Conservation (phyloP, 225 moss, liverwort and hornwort genomes). For the Pseudoscleropodium purum region DNA sequence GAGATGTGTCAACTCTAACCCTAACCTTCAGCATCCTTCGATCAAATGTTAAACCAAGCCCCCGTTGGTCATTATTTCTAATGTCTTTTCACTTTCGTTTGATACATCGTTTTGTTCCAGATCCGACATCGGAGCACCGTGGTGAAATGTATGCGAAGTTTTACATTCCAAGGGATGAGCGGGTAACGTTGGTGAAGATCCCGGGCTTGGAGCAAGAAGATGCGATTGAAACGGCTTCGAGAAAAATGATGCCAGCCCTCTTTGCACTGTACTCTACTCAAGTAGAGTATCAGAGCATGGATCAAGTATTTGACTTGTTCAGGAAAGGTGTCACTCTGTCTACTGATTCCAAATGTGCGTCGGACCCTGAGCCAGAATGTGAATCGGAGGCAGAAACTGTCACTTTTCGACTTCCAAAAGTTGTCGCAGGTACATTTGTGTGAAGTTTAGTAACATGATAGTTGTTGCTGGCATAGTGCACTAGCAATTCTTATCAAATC, state of each 20-base stretch:
- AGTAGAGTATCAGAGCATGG: conserved; percentile 41
- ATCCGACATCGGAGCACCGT: conserved; percentile 45
- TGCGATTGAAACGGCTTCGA: conserved; percentile 47
- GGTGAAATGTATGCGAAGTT: conserved; percentile 42
- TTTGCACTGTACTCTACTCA: conserved; percentile 35
- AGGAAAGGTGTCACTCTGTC: conserved; percentile 17
- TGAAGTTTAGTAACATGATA: neutral
- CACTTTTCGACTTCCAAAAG: conserved; percentile 31
- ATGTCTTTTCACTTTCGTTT: neutral
- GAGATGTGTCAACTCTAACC: neutral
- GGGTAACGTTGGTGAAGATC: conserved; percentile 37
- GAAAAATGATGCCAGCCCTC: conserved; percentile 57
- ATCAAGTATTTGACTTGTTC: conserved; percentile 49
- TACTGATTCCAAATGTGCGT: neutral
- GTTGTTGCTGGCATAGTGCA: neutral
- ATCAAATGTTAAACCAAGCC: neutral
- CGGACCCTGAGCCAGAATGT: neutral
- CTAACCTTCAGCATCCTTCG: neutral
- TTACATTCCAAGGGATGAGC: conserved; percentile 66
- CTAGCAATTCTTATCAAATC: neutral
- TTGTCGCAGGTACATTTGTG: conserved; percentile 28
- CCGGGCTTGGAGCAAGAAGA: conserved; percentile 38
- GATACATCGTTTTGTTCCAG: conserved; percentile 7
- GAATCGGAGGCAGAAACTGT: neutral
- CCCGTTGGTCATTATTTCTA: neutral